Percentiles rank a stretch among this genome's conserved stretches.
These are phyloP conservation scores for Diplodia seriata DNA, from an alignment of 2,329 filamentous ascomycete species.

Conservation along the genomic window DNA sequence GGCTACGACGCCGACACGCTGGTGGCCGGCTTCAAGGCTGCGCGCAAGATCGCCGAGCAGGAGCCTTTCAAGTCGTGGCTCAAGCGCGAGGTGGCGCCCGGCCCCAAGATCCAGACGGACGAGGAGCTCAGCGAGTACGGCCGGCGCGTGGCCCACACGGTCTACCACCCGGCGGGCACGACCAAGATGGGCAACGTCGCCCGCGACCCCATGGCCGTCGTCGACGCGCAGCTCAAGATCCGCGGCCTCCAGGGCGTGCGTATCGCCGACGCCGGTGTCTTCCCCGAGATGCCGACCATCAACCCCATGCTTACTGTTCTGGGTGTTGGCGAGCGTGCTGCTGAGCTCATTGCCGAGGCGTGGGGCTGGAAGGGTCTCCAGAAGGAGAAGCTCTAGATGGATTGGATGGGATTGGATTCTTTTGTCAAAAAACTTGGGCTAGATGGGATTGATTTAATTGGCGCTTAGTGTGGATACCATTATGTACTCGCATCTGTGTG, in stretches of 20 bases:
- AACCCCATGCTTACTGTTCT: constrained; percentile 93
- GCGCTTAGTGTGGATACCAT: constrained; percentile 27
- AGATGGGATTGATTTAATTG: constrained; percentile 17
- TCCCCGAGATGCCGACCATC: constrained; percentile 84
- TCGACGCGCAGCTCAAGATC: constrained; percentile 76
- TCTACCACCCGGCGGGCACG: constrained; percentile 88
- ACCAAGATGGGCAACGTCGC: constrained; percentile 84
- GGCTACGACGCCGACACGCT: constrained; percentile 85
- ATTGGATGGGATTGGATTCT: not conserved
- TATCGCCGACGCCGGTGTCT: constrained; percentile 86
- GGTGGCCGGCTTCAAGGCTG: constrained; percentile 76
- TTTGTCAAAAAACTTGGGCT: constrained; percentile 20
- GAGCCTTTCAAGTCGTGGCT: constrained; percentile 83
- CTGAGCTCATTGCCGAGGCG: constrained; percentile 81
- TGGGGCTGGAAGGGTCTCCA: constrained; percentile 69
- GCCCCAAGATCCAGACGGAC: constrained; percentile 74
- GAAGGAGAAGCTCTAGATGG: constrained; percentile 58
- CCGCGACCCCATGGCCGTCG: constrained; percentile 75
- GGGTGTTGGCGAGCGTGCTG: constrained; percentile 80
- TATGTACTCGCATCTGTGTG: constrained; percentile 19
- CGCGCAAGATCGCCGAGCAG: constrained; percentile 77
- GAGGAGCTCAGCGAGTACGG: constrained; percentile 84
- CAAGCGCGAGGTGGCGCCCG: constrained; percentile 80
- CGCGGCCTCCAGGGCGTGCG: constrained; percentile 75
- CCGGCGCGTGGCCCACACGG: constrained; percentile 80